Percentiles rank a stretch among this genome's conserved stretches.
Conservation (phyloP, 208 protist species). For the Leptomonas pyrrhocoris region DNA sequence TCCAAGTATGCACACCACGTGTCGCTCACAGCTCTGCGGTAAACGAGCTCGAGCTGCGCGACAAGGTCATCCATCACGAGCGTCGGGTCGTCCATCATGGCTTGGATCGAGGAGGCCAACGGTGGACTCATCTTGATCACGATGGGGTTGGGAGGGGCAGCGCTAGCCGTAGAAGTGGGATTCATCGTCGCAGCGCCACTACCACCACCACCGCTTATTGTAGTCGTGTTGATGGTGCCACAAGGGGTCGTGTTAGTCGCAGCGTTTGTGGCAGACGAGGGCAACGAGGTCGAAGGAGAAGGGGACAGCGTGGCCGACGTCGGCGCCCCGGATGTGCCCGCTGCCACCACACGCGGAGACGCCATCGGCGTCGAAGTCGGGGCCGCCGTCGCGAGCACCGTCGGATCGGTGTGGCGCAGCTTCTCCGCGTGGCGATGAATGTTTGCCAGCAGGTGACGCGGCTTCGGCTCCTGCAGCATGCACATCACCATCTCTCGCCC, state of each 20-base stretch:
- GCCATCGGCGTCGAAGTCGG: background rate
- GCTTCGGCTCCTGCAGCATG: constrained; percentile 73
- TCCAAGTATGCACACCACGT: constrained; percentile 72
- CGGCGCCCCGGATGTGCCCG: background rate
- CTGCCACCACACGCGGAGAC: constrained; percentile 6
- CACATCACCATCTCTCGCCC: constrained; percentile 80
- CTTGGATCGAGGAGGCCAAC: constrained; percentile 6
- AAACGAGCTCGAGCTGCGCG: constrained; percentile 55
- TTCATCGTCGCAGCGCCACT: background rate
- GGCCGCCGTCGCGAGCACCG: background rate
- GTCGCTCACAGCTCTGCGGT: constrained; percentile 51
- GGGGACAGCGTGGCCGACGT: background rate
- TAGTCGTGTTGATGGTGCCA: background rate
- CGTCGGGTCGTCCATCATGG: constrained; percentile 32
- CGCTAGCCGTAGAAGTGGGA: background rate
- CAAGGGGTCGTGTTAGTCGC: background rate
- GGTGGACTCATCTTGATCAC: background rate
- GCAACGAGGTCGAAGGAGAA: too few relatives aligned
- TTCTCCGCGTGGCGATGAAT: constrained; percentile 35
- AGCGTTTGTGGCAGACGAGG: constrained; percentile 2
- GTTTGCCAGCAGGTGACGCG: constrained; percentile 25
- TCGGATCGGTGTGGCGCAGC: constrained; percentile 21
- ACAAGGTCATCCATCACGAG: constrained; percentile 71
- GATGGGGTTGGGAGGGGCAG: constrained; percentile 2
- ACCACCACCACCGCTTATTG: constrained; percentile 5